Evolutionary conservation across 2,329 filamentous ascomycete species (phyloP).

Genomic region (Cadophora sp.): DNA sequence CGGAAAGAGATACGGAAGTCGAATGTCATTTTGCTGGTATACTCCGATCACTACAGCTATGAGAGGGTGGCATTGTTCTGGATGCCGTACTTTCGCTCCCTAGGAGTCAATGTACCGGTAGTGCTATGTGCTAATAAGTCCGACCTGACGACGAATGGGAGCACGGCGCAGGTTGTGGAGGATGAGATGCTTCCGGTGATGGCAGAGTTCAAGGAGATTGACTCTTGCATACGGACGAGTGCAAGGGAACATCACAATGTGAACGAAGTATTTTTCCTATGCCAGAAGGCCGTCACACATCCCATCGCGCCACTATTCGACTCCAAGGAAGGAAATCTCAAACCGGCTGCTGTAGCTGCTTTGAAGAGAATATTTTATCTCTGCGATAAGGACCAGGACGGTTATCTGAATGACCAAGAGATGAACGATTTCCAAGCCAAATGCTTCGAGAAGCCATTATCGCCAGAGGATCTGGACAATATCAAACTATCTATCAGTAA

Average conservation of each 20-base stretch:
- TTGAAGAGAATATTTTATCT: constrained; percentile 92
- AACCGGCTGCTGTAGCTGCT: constrained; percentile 87
- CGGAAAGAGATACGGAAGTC: constrained; percentile 95
- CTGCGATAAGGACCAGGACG: constrained; percentile 95
- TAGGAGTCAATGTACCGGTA: constrained; percentile 98
- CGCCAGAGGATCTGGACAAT: constrained; percentile 81
- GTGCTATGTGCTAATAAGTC: constrained; percentile 97
- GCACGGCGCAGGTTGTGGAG: constrained; percentile 84
- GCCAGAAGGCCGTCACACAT: constrained; percentile 97
- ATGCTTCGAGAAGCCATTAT: constrained; percentile 88
- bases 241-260: constrained; percentile 92
- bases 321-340: constrained; percentile 88
- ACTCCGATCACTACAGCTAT: constrained; percentile 99
- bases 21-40: constrained; percentile 95
- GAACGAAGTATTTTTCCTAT: constrained; percentile 96
- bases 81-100: constrained; percentile 96
- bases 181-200: constrained; percentile 99
- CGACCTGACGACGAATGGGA: constrained; percentile 79
- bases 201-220: constrained; percentile 98
- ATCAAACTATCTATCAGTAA: constrained; percentile 89
- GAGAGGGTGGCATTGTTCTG: constrained; percentile 96
- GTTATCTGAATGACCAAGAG: constrained; percentile 87
- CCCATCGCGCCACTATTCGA: constrained; percentile 97
- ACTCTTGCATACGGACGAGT: constrained; percentile 95
- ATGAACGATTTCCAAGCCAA: constrained; percentile 90